Evolutionary conservation across 306 rosid genomes (phyloP), one percentile per base, ranked within the genome.

Genomic region (Castanea sativa): DNA sequence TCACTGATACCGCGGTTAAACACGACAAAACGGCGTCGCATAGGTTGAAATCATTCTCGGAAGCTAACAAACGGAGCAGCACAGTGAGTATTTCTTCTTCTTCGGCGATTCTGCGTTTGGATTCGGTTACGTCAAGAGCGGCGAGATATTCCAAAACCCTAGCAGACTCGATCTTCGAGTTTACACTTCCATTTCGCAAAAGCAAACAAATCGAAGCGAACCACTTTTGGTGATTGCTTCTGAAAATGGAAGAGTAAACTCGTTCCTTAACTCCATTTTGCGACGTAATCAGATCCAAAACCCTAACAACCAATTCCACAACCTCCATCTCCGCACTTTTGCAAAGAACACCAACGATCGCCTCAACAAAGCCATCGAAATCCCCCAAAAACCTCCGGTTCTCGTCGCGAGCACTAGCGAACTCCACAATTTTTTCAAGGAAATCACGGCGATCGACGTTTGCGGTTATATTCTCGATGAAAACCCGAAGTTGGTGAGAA

Each of bases 71-170:
- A 35, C 75, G 13, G 74, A 41, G 6, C 23, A 87, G 78, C 32
- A 43, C 43, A 19, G 77, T 20, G 73, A 89, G 58, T 21, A 85
- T 14, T 4, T 81, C 85, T 11, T 59, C 73, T 30, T 82, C 77
- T 73, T 89, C 92, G 0, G 84, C 56, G 29, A 87, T 79, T 27
- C 76, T 43, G 4, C 85, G 86, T 43, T 87, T 87, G 29, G 87
- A 79, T 19, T 77, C 83, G 32, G 75, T 41, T 8, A 8, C 80
- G 74, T 87, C 86, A 74, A 18, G 1, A 41, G 45, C 11, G 6
- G 89, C 85, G 21, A 89, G 81, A 29, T 79, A 74, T 73, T 74
- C 77, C 85, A 89, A 73, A 51, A 85, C 71, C 63, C 55, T 83
- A 5, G 61, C 83, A 20, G 87, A 71, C 71, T 77, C 85, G 60